These are phyloP conservation scores for Populus trichocarpa DNA, from an alignment of 441 rosid genomes.

Conservation along the genomic window DNA sequence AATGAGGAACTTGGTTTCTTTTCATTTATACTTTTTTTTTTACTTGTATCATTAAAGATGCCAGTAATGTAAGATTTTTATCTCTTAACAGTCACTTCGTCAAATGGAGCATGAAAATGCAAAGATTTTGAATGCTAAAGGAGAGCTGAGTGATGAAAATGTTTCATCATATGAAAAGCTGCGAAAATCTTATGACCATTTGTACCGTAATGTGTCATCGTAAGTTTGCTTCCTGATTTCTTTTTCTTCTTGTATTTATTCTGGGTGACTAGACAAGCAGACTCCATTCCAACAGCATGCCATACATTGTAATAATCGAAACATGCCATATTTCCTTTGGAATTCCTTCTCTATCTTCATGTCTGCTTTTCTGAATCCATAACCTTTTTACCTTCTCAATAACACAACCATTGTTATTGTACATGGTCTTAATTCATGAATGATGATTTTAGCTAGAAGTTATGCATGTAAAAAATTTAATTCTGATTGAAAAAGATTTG, in stretches of 20 bases:
- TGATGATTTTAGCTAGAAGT: not conserved
- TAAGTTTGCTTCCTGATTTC: conserved; percentile 50
- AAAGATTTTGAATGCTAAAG: conserved; percentile 89
- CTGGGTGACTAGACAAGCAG: not conserved
- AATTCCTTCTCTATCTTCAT: not conserved
- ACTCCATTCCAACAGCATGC: not conserved
- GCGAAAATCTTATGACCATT: conserved; percentile 89
- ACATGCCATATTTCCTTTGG: not conserved
- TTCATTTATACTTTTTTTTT: not conserved
- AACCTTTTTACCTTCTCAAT: not conserved
- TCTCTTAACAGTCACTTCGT: conserved; percentile 60
- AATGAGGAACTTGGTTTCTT: not conserved
- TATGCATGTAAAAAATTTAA: not conserved
- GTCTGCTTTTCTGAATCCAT: not conserved
- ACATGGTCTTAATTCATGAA: not conserved
- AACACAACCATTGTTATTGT: not conserved
- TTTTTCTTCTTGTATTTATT: conserved; percentile 21
- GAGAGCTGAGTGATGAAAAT: conserved; percentile 97
- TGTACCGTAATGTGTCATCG: conserved; percentile 92
- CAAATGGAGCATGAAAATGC: conserved; percentile 99
- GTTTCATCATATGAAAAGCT: conserved; percentile 89
- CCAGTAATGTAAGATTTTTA: conserved; percentile 8
- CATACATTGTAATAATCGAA: not conserved
- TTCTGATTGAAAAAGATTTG: not conserved
- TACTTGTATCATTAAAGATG: conserved; percentile 6